A percentile compares a stretch with the other conserved stretches of the same genome.
Conservation (phyloP, 192 early-diverging fungal genomes). For the Tieghemiomyces parasiticus region DNA sequence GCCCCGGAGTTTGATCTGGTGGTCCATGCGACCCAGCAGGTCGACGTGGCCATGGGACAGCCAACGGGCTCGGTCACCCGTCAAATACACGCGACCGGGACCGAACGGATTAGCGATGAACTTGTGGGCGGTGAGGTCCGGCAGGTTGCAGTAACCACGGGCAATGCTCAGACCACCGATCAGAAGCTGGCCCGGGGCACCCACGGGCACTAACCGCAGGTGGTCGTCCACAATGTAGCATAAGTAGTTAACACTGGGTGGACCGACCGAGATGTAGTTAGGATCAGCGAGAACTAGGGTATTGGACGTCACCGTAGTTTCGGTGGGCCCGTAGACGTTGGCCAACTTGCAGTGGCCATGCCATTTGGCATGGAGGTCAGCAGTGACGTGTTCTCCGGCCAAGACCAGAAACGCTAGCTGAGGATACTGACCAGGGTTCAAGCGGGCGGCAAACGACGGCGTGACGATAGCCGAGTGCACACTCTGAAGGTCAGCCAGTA, state of each 20-base stretch:
- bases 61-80: not conserved
- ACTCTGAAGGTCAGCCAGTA: too few species aligned
- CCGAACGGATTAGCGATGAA: slow-evolving; percentile 1
- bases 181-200: not conserved
- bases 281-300: not conserved
- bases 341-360: not conserved
- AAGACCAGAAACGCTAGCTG: too few species aligned
- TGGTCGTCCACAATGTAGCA: not conserved
- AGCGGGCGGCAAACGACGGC: too few species aligned
- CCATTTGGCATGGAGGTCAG: too few species aligned
- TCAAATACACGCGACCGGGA: not conserved
- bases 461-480: too few species aligned
- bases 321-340: not conserved
- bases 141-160: not conserved
- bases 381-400: too few species aligned
- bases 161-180: not conserved
- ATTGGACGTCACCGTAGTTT: not conserved
- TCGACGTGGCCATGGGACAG: not conserved
- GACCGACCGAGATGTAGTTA: not conserved
- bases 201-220: not conserved
- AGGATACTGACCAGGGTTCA: too few species aligned
- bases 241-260: not conserved
- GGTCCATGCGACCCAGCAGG: not conserved
- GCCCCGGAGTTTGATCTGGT: not conserved
- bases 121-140: not conserved